A percentile compares a stretch with the other conserved stretches of the same genome.
These are phyloP conservation scores for Colletotrichum eleusines DNA, from an alignment of 2,329 filamentous ascomycete species.

Conservation along the genomic window DNA sequence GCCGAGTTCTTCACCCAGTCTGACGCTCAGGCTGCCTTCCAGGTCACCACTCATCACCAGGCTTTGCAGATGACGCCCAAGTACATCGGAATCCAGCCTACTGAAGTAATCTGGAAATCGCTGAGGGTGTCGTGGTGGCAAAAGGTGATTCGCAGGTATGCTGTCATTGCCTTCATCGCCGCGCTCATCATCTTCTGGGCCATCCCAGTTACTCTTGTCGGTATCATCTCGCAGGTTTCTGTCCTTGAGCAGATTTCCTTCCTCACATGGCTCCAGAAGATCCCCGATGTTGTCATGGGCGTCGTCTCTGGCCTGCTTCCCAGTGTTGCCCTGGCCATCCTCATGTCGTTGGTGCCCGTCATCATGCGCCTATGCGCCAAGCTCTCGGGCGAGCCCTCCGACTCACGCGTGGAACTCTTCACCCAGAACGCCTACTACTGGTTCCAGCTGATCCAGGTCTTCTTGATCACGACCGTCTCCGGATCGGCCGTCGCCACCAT, in stretches of 20 bases:
- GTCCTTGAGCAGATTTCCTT: constrained; percentile 75
- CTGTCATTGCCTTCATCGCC: constrained; percentile 77
- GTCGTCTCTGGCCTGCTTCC: constrained; percentile 89
- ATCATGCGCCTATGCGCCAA: constrained; percentile 84
- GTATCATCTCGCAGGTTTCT: constrained; percentile 86
- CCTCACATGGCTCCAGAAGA: constrained; percentile 76
- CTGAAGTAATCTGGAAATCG: constrained; percentile 89
- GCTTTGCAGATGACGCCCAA: constrained; percentile 88
- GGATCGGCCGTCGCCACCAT: constrained; percentile 82
- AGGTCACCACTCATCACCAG: constrained; percentile 88
- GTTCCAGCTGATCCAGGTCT: constrained; percentile 92
- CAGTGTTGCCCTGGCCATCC: constrained; percentile 79
- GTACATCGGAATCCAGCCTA: constrained; percentile 84
- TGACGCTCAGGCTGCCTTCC: constrained; percentile 87
- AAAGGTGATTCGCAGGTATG: constrained; percentile 77
- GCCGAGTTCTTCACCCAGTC: constrained; percentile 88
- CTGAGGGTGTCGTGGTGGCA: constrained; percentile 90
- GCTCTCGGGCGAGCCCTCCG: constrained; percentile 82
- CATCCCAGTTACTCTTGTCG: constrained; percentile 81
- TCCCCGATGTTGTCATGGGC: constrained; percentile 80
- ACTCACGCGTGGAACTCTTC: constrained; percentile 85
- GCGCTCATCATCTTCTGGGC: constrained; percentile 90
- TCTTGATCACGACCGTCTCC: constrained; percentile 85
- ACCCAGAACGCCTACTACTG: constrained; percentile 93
- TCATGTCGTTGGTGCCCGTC: constrained; percentile 88